phyloP scores from a whole-genome alignment of 1,284 basidiomycete genomes.

The Cutaneotrichosporon cyanovorans region DNA sequence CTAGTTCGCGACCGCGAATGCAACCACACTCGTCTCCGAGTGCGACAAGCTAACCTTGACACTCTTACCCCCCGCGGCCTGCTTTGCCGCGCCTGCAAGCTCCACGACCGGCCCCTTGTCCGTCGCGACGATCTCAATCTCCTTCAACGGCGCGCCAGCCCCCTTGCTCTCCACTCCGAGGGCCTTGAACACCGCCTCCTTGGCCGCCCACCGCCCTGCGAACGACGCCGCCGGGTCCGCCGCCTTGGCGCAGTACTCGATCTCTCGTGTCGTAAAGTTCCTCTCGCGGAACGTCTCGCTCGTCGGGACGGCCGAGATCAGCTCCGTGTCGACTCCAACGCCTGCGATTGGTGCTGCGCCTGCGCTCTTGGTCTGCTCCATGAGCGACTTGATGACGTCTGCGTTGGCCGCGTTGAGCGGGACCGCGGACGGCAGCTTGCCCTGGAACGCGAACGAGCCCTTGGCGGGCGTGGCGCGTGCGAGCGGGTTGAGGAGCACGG shows the following conservation, averaged over 20 bases:
- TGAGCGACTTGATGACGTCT: constrained; percentile 52
- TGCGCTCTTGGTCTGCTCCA: constrained; percentile 34
- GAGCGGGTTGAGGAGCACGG: constrained; percentile 86
- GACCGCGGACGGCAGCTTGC: constrained; percentile 55
- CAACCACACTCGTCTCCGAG: constrained; percentile 45
- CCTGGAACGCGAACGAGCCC: constrained; percentile 70
- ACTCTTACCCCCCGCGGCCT: constrained; percentile 64
- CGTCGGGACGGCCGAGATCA: constrained; percentile 86
- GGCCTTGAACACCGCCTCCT: constrained; percentile 99
- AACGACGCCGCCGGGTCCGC: constrained; percentile 83
- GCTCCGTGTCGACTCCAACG: constrained; percentile 54
- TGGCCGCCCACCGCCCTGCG: constrained; percentile 93
- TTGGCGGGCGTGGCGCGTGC: constrained; percentile 81
- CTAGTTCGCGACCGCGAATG: constrained; percentile 45
- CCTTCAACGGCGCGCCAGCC: constrained; percentile 84
- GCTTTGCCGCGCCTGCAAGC: constrained; percentile 74
- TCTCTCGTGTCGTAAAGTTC: constrained; percentile 89
- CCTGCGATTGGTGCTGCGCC: constrained; percentile 16
- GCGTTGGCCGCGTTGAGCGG: constrained; percentile 61
- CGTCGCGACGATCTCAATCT: constrained; percentile 85
- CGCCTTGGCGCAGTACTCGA: constrained; percentile 77
- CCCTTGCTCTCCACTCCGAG: constrained; percentile 84
- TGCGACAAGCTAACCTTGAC: constrained; percentile 84
- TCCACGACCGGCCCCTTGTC: constrained; percentile 57
- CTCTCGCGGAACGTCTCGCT: constrained; percentile 81